Percentiles rank a stretch among this genome's conserved stretches.
Conservation (phyloP, 495 filamentous ascomycete species). For the Hypoxylon rickii region DNA sequence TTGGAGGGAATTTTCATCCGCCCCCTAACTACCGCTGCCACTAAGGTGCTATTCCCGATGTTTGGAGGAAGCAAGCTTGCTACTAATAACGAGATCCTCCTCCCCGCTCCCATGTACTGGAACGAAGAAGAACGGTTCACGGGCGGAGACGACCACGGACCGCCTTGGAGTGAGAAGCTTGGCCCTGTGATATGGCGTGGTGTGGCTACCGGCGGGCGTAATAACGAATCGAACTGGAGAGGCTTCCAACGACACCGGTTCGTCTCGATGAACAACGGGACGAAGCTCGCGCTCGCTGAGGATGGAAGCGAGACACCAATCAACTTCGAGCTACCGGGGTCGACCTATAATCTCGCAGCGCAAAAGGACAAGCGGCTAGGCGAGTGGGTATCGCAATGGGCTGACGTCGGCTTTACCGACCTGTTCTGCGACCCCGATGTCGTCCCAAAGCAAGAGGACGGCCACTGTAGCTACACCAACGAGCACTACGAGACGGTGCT, state of each 20-base stretch:
- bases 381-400: slow-evolving; percentile 47
- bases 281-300: slow-evolving; percentile 53
- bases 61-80: slow-evolving; percentile 75
- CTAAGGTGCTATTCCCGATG: slow-evolving; percentile 63
- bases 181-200: slow-evolving; percentile 67
- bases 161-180: slow-evolving; percentile 60
- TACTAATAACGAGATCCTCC: slow-evolving; percentile 76
- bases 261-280: slow-evolving; percentile 67
- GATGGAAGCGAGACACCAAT: slow-evolving; percentile 37
- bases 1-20: slow-evolving; percentile 71
- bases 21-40: slow-evolving; percentile 59
- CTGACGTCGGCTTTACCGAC: slow-evolving; percentile 54
- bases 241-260: slow-evolving; percentile 73
- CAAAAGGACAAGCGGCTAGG: slow-evolving; percentile 42
- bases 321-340: slow-evolving; percentile 47
- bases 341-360: slow-evolving; percentile 43
- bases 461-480: slow-evolving; percentile 55
- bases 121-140: slow-evolving; percentile 71
- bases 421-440: slow-evolving; percentile 45
- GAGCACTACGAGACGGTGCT: slow-evolving; percentile 47
- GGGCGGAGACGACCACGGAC: slow-evolving; percentile 55
- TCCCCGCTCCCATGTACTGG: slow-evolving; percentile 77
- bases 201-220: slow-evolving; percentile 67
- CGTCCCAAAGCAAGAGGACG: slow-evolving; percentile 38
- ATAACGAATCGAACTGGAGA: slow-evolving; percentile 62